phyloP scores from a whole-genome alignment of 345 rosid genomes.

The Mangifera indica region DNA sequence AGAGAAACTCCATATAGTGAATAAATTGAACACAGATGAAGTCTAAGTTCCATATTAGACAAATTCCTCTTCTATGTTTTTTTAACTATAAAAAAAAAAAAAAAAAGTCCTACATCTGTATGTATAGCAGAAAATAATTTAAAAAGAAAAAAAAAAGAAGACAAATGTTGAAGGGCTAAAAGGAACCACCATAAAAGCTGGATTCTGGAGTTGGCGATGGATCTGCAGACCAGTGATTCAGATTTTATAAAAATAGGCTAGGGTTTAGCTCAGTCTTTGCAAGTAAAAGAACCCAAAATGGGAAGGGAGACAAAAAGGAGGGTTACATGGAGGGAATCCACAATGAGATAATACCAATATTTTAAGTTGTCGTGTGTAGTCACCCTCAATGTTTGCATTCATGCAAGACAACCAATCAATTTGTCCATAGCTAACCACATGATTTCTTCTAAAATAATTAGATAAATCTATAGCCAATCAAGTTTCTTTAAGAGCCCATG shows the following conservation, averaged over 20 bases:
- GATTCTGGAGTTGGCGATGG: not conserved
- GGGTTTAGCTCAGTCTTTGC: constrained; percentile 28
- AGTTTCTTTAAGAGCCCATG: constrained; percentile 15
- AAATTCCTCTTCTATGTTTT: too few species aligned
- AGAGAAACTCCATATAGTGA: too few species aligned
- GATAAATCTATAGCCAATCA: constrained; percentile 25
- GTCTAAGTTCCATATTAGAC: too few species aligned
- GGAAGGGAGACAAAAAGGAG: constrained; percentile 36
- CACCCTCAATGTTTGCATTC: constrained; percentile 42
- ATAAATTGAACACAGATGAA: too few species aligned
- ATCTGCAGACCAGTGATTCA: not conserved
- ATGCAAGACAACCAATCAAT: constrained; percentile 47
- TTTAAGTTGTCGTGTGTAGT: constrained; percentile 37
- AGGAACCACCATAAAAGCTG: not conserved
- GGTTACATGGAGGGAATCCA: constrained; percentile 38
- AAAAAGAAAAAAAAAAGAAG: too few species aligned
- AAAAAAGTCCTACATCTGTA: too few species aligned
- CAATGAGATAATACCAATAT: constrained; percentile 38
- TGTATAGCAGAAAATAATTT: too few species aligned
- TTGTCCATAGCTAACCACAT: constrained; percentile 28
- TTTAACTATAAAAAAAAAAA: too few species aligned
- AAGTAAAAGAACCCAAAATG: constrained; percentile 28
- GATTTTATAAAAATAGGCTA: constrained; percentile 2
- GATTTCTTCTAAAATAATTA: constrained; percentile 28
- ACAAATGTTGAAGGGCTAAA: too few species aligned